Conservation (phyloP, 495 filamentous ascomycete species). For the Aspergillus bertholletiae region DNA sequence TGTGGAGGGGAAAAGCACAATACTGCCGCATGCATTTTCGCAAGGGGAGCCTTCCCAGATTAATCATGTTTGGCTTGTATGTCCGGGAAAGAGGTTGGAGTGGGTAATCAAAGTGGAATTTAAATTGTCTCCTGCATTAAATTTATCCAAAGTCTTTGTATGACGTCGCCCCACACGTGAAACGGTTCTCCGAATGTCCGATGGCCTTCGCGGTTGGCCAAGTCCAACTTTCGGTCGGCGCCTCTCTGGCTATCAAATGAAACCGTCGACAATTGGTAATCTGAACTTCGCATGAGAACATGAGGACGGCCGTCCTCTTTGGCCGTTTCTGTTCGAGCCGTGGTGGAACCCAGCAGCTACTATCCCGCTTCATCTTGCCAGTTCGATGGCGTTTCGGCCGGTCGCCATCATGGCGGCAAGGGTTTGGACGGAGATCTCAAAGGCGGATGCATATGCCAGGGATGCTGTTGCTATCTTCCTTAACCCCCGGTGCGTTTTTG, state of each 20-base stretch:
- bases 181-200: not conserved
- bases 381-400: conserved; percentile 14
- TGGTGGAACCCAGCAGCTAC: conserved; percentile 23
- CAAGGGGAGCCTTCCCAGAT: too few species aligned
- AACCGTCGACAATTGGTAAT: not conserved
- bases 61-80: too few species aligned
- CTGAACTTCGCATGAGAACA: conserved; percentile 29
- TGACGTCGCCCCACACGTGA: too few species aligned
- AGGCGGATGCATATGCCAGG: conserved; percentile 25
- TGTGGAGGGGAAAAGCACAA: too few species aligned
- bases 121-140: too few species aligned
- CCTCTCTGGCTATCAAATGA: conserved; percentile 4
- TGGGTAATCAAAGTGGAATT: too few species aligned
- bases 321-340: conserved; percentile 52
- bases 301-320: conserved; percentile 53
- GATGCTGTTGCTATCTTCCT: conserved; percentile 44
- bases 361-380: conserved; percentile 14
- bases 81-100: too few species aligned
- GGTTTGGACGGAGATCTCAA: conserved; percentile 23
- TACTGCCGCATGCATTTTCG: too few species aligned
- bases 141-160: too few species aligned
- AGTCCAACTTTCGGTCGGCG: not conserved
- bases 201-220: not conserved
- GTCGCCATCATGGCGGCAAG: conserved; percentile 23
- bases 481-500: conserved; percentile 69